These are phyloP conservation scores for Backusella sp. DNA, from an alignment of 192 early-diverging fungal genomes.

Conservation along the genomic window DNA sequence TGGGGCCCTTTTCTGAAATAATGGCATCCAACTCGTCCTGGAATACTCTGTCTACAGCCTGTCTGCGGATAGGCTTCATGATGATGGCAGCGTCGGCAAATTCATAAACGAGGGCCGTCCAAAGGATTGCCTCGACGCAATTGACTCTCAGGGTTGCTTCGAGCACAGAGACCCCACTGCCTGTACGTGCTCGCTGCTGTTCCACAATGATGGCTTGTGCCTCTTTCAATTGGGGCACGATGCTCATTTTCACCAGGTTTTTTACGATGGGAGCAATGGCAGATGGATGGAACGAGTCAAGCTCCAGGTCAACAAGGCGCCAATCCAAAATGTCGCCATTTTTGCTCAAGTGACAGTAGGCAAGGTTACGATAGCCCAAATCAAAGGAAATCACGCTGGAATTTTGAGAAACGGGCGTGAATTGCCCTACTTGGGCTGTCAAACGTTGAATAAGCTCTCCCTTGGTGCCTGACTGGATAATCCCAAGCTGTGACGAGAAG, in stretches of 20 bases:
- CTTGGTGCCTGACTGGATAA: slow-evolving; percentile 17
- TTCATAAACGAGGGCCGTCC: slow-evolving; percentile 23
- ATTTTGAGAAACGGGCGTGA: background rate
- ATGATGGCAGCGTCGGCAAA: background rate
- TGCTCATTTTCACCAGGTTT: slow-evolving; percentile 14
- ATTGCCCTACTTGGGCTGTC: background rate
- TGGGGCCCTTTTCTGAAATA: background rate
- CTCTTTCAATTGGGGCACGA: slow-evolving; percentile 9
- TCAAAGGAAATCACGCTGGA: slow-evolving; percentile 46
- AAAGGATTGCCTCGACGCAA: slow-evolving; percentile 44
- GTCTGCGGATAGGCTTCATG: slow-evolving; percentile 15
- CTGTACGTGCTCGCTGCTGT: slow-evolving; percentile 40
- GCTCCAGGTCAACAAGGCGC: slow-evolving; percentile 39
- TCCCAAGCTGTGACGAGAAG: slow-evolving; percentile 9
- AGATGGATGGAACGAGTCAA: slow-evolving; percentile 17
- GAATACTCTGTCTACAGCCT: slow-evolving; percentile 21
- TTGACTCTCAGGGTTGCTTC: slow-evolving; percentile 41
- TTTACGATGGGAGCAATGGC: slow-evolving; percentile 3
- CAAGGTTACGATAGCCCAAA: slow-evolving; percentile 51
- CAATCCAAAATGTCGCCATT: slow-evolving; percentile 38
- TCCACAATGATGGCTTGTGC: slow-evolving; percentile 36
- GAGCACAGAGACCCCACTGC: slow-evolving; percentile 33
- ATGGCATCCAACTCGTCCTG: background rate
- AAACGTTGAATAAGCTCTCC: slow-evolving; percentile 7
- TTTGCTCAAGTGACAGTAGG: slow-evolving; percentile 41